Conservation (phyloP, 148 eudicot genomes). For the Heliamphora exappendiculata region DNA sequence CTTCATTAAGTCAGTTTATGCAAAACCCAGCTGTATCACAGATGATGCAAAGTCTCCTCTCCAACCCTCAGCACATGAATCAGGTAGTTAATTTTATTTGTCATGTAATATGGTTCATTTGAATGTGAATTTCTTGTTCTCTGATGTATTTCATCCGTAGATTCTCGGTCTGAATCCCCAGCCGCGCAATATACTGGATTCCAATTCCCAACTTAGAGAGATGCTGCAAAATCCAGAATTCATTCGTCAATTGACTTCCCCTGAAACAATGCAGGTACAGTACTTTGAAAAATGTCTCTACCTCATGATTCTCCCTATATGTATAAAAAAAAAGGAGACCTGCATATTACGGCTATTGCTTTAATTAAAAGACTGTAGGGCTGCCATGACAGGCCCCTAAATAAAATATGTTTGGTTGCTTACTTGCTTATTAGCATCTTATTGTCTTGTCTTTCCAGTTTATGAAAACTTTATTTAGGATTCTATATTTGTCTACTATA, state of each 20-base stretch:
- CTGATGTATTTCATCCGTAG: conserved; percentile 5
- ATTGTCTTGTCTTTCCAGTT: neutral
- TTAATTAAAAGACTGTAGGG: no score
- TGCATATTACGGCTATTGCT: no score
- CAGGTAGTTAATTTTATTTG: conserved; percentile 25
- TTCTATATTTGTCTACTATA: neutral
- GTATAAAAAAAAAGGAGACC: no score
- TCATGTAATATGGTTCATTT: neutral
- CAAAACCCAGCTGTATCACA: conserved; percentile 36
- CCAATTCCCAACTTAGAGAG: conserved; percentile 36
- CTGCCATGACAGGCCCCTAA: no score
- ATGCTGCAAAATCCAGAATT: conserved; percentile 41
- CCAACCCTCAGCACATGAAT: conserved; percentile 37
- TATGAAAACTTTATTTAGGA: neutral
- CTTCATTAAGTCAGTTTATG: conserved; percentile 28
- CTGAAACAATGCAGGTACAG: conserved; percentile 33
- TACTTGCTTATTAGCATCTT: neutral
- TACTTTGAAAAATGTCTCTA: neutral
- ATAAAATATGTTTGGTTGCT: neutral
- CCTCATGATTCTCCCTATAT: no score
- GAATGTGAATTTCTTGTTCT: neutral
- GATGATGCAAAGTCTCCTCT: conserved; percentile 34
- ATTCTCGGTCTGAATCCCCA: conserved; percentile 25
- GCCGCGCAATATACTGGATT: conserved; percentile 23
- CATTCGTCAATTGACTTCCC: conserved; percentile 27